A percentile compares a stretch with the other conserved stretches of the same genome.
Conservation (phyloP, 148 eudicot species). For the Chenopodium quinoa region DNA sequence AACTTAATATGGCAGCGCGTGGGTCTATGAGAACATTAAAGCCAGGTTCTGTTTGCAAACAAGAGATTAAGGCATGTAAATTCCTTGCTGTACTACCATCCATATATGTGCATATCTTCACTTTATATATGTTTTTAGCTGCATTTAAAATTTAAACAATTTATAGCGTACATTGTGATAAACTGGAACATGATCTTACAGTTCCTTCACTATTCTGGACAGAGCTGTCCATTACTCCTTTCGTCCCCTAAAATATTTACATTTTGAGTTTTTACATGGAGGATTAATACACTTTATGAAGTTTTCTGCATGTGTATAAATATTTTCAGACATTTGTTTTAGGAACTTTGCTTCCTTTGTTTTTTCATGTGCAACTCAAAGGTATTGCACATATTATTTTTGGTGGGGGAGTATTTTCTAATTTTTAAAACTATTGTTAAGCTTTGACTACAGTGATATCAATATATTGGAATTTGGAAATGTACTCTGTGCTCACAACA, state of each 20-base stretch:
- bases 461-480: not conserved
- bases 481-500: not conserved
- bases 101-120: not conserved
- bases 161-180: not conserved
- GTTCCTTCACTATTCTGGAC: not conserved
- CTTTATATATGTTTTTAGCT: not conserved
- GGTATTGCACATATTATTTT: not conserved
- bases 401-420: not conserved
- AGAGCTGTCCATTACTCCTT: not conserved
- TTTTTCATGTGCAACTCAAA: no score
- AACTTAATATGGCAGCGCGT: constrained; percentile 34
- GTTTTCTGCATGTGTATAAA: not conserved
- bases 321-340: no score
- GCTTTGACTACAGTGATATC: not conserved
- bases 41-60: constrained; percentile 39
- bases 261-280: not conserved
- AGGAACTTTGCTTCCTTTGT: no score
- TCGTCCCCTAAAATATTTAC: not conserved
- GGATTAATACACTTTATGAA: not conserved
- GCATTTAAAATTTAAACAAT: not conserved
- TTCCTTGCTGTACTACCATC: constrained; percentile 3
- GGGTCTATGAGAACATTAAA: constrained; percentile 41
- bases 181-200: not conserved
- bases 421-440: not conserved
- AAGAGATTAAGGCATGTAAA: constrained; percentile 47